phyloP scores from a whole-genome alignment of 2,329 filamentous ascomycete genomes.

The Colletotrichum lupini region DNA sequence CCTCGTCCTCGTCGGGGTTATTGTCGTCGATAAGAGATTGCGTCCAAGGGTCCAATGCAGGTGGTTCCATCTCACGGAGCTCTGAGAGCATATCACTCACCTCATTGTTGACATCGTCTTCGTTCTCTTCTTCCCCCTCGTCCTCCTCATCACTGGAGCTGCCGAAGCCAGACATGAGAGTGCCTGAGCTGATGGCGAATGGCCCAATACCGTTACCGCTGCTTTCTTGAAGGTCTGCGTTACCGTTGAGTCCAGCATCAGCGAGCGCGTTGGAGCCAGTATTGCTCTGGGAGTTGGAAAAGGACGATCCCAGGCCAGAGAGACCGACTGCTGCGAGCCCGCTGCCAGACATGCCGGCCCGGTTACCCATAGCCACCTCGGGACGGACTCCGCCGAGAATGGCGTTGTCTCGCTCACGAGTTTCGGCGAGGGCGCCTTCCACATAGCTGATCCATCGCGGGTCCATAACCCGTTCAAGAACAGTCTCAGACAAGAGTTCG shows the following conservation, averaged over 20 bases:
- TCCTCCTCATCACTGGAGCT: conserved; percentile 97
- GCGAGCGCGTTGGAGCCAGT: conserved; percentile 34
- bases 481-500: conserved; percentile 83
- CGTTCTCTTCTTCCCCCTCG: conserved; percentile 88
- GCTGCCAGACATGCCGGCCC: conserved; percentile 65
- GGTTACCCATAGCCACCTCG: conserved; percentile 86
- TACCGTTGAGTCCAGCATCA: conserved; percentile 37
- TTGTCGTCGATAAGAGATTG: conserved; percentile 34
- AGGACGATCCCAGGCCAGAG: conserved; percentile 50
- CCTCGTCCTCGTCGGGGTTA: conserved; percentile 40
- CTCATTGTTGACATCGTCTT: conserved; percentile 78
- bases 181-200: conserved; percentile 79
- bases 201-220: conserved; percentile 74
- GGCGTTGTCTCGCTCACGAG: conserved; percentile 95
- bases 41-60: conserved; percentile 34
- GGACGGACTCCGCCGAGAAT: conserved; percentile 95
- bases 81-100: conserved; percentile 58
- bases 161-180: conserved; percentile 89
- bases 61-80: conserved; percentile 32
- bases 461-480: conserved; percentile 89
- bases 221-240: conserved; percentile 75
- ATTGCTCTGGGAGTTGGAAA: conserved; percentile 41
- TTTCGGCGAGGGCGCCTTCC: conserved; percentile 91
- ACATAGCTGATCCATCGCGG: conserved; percentile 95
- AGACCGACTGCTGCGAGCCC: conserved; percentile 56